Evolutionary conservation across 331 rosid genomes (phyloP).

Genomic region (Arachis monticola): DNA sequence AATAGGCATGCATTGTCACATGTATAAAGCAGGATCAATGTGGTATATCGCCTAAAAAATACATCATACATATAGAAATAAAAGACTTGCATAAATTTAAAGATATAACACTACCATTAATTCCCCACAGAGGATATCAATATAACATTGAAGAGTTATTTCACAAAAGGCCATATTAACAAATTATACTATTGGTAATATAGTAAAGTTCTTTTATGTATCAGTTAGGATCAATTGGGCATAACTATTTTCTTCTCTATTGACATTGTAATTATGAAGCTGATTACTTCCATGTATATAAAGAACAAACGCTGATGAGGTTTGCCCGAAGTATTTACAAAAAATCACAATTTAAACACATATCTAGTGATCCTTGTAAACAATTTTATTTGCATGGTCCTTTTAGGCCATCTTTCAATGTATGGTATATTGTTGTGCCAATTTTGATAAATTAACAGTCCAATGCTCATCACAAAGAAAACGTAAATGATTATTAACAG

Average conservation of each 20-base stretch:
- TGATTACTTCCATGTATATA: too few species aligned
- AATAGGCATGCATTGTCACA: conserved; percentile 12
- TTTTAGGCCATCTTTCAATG: conserved; percentile 1
- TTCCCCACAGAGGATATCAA: background rate
- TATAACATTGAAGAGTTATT: background rate
- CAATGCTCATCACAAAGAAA: background rate
- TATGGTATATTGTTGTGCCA: conserved; percentile 5
- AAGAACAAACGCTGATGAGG: too few species aligned
- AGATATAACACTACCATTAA: background rate
- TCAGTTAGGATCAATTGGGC: too few species aligned
- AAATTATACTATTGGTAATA: background rate
- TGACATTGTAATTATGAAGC: too few species aligned
- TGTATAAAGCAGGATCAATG: background rate
- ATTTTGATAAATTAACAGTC: conserved; percentile 10
- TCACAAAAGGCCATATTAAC: background rate
- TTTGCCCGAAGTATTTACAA: too few species aligned
- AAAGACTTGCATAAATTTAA: background rate
- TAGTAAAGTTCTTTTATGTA: too few species aligned
- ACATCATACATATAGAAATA: background rate
- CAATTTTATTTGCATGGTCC: background rate
- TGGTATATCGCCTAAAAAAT: background rate
- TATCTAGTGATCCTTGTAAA: background rate
- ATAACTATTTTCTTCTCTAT: too few species aligned
- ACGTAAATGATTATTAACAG: conserved; percentile 40
- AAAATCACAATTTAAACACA: too few species aligned